Conservation (phyloP, 2,329 filamentous ascomycete species). For the Venturiaceae sp. region DNA sequence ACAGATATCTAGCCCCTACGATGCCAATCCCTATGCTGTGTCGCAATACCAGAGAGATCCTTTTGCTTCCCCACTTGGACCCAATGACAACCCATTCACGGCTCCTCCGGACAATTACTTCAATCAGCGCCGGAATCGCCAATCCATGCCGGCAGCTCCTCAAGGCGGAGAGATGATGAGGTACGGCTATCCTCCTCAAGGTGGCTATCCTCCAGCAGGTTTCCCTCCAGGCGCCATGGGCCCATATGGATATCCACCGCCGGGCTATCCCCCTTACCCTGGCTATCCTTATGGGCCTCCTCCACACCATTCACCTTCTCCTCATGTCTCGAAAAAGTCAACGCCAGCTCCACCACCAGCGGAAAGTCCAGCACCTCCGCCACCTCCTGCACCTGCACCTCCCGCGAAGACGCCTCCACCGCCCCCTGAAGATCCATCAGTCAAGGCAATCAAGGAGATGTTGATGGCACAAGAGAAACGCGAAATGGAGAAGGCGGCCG, state of each 20-base stretch:
- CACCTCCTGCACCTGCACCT: slow-evolving; percentile 13
- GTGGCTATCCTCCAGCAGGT: not conserved
- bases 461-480: slow-evolving; percentile 24
- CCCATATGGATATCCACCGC: slow-evolving; percentile 4
- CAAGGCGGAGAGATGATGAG: slow-evolving; percentile 23
- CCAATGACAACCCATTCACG: slow-evolving; percentile 26
- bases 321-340: slow-evolving; percentile 9
- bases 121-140: slow-evolving; percentile 15
- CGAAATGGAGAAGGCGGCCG: slow-evolving; percentile 12
- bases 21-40: slow-evolving; percentile 10
- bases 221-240: not conserved
- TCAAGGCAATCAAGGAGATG: slow-evolving; percentile 24
- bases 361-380: slow-evolving; percentile 12
- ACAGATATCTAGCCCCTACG: slow-evolving; percentile 21
- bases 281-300: slow-evolving; percentile 13
- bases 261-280: slow-evolving; percentile 8
- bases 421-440: slow-evolving; percentile 10
- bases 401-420: slow-evolving; percentile 13
- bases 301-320: slow-evolving; percentile 16
- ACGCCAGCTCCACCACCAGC: slow-evolving; percentile 9
- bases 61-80: slow-evolving; percentile 20
- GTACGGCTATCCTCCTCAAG: slow-evolving; percentile 21
- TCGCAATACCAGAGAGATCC: slow-evolving; percentile 16
- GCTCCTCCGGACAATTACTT: slow-evolving; percentile 14
- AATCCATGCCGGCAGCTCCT: slow-evolving; percentile 20